Base-by-base conservation (phyloP, 2,329 filamentous ascomycete genomes). In the Ophiostoma pallidulum region DNA sequence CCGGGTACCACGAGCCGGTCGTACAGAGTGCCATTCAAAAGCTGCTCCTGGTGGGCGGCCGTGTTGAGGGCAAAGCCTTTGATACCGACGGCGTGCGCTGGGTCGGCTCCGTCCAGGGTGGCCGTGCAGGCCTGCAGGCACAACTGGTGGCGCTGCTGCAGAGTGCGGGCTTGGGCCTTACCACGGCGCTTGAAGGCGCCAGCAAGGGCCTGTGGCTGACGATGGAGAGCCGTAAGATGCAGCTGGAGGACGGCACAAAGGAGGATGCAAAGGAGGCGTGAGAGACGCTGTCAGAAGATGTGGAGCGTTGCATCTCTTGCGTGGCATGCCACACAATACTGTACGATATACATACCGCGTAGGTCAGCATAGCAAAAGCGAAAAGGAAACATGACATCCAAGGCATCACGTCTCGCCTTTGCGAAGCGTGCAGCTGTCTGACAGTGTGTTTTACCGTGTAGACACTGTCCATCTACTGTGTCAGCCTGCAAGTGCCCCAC, bases 11-110 rank as follows among this genome's bases (percentile, higher is more conserved):
- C 63, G 91, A 96, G 48, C 74, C 79, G 0, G 65, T 74, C 2
- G 86, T 91, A 47, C 90, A 96, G 66, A 78, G 71, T 54, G 92
- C 86, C 8, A 64, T 98, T 56, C 80, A 88, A 59, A 98, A 98
- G 69, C 67, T 98, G 53, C 73, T 94, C 63, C 67, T 98, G 29
- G 69, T 98, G 13, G 92, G 89, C 45, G 90, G 90, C 13, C 75
- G 92, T 44, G 77, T 96, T 26, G 92, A 98, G 61, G 86, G 86
- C 53, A 83, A 80, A 64, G 78, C 88, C 28, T 90, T 95, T 59
- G 90, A 96, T 61, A 66, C 77, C 40, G 80, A 82, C 10, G 84
- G 85, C 47, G 64, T 81, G 42, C 70, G 67, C 57, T 79, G 75
- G 75, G 71, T 82, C 28, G 76, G 88, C 49, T 75, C 83, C 31